Conservation (phyloP, 176 grass and related monocot species). For the Tillandsia leiboldiana region DNA sequence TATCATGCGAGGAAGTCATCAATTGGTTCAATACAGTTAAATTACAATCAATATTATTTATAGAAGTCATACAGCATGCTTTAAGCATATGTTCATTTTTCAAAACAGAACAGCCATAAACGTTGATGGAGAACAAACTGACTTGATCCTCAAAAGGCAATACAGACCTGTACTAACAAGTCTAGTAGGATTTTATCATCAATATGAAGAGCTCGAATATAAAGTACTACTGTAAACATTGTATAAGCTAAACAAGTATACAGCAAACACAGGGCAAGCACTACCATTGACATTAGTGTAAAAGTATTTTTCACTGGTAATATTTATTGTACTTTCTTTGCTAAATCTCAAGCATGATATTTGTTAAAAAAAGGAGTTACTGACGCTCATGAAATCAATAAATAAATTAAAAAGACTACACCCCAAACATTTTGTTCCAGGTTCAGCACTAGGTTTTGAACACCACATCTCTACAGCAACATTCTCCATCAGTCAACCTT, state of each 20-base stretch:
- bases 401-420: neutral
- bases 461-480: neutral
- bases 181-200: neutral
- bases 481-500: neutral
- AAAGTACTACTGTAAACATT: neutral
- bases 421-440: neutral
- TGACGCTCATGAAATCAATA: neutral
- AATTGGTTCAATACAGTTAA: too few species aligned
- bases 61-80: too few species aligned
- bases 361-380: neutral
- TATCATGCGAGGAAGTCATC: too few species aligned
- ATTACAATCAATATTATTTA: too few species aligned
- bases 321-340: neutral
- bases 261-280: neutral
- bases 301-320: neutral
- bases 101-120: too few species aligned
- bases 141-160: too few species aligned
- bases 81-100: too few species aligned
- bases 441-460: neutral
- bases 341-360: neutral
- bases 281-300: neutral
- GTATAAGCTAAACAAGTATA: neutral
- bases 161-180: neutral
- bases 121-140: too few species aligned
- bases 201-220: neutral